Evolutionary conservation across 768 basidiomycete species (phyloP), one percentile per base, ranked within the genome.

Genomic region (Boletus pseudopeckii): DNA sequence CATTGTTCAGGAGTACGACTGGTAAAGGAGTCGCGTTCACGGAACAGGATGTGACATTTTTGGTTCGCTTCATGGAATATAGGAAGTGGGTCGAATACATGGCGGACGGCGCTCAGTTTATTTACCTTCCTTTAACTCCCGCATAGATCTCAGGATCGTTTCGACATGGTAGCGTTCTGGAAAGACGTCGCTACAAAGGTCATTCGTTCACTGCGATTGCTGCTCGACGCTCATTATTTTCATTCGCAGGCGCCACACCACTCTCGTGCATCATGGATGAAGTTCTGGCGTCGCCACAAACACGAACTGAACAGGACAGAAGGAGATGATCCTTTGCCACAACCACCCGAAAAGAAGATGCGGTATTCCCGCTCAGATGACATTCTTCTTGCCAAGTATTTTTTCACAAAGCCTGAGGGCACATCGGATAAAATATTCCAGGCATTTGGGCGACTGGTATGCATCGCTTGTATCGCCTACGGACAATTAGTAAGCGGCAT

Each of bases 241-340:
- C n/a, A 20, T 48, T 44, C 20, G 20, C 62, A 90, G 87, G 90
- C 90, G 0, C 91, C 91, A 0, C 91, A 93, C 70, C 91, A 93
- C 64, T 92, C 91, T 24, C 84, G 90, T 36, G 91, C 91, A 44
- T 93, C 91, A 7, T 93, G 91, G 91, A 91, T 93, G 89, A 93
- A 93, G 71, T 93, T 85, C 70, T 93, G 90, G 82, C 80, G 91
- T 15, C 77, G 91, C 51, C 91, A 93, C 67, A 90, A 90, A 60
- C 91, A 93, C 61, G 91, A 93, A 61, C 72, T 91, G 36, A 78
- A 85, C 48, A 81, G 80, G 52, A 74, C 76, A 3, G 83, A 84
- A n/a, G 75, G 72, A 1, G 86, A 87, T 54, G 87, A 83, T 11
- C 86, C 87, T 1, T 72, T 88, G 13, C 89, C 90, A 6, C 77